A percentile compares a stretch with the other conserved stretches of the same genome.
These are phyloP conservation scores for Lathyrus tuberosus DNA, from an alignment of 306 rosid species.

Conservation along the genomic window DNA sequence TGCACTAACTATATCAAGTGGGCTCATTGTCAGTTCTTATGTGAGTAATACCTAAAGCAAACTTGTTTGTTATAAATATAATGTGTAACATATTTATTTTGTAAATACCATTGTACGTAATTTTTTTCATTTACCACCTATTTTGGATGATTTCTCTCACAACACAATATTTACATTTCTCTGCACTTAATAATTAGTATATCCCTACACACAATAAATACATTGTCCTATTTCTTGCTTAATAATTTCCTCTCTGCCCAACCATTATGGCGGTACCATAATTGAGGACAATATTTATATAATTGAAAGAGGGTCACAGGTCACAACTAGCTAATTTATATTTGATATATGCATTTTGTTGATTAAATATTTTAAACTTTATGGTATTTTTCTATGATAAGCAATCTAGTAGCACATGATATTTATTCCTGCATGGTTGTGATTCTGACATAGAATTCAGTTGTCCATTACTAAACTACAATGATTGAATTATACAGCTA, in stretches of 20 bases:
- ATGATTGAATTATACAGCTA: too few species aligned
- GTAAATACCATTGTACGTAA: too few species aligned
- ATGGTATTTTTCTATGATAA: conserved; percentile 32
- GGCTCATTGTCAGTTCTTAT: not conserved
- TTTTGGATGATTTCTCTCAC: too few species aligned
- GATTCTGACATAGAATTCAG: conserved; percentile 33
- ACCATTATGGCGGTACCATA: conserved; percentile 22
- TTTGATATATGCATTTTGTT: too few species aligned
- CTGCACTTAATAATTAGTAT: not conserved
- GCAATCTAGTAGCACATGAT: conserved; percentile 29
- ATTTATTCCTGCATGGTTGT: conserved; percentile 37
- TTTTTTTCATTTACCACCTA: not conserved
- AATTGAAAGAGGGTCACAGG: conserved; percentile 22
- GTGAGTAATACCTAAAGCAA: not conserved
- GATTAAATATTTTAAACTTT: conserved; percentile 11
- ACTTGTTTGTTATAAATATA: not conserved
- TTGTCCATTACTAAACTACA: not conserved
- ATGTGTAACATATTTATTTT: not conserved
- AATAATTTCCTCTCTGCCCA: not conserved
- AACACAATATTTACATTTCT: not conserved
- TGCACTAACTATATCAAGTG: not conserved
- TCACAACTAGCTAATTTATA: conserved; percentile 8
- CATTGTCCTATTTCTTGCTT: conserved; percentile 11
- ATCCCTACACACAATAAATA: conserved; percentile 24
- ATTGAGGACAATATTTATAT: conserved; percentile 21